A percentile compares a stretch with the other conserved stretches of the same genome.
phyloP scores from a whole-genome alignment of 1,139 yeast species.

The Yamadazyma songkhlaensis region DNA sequence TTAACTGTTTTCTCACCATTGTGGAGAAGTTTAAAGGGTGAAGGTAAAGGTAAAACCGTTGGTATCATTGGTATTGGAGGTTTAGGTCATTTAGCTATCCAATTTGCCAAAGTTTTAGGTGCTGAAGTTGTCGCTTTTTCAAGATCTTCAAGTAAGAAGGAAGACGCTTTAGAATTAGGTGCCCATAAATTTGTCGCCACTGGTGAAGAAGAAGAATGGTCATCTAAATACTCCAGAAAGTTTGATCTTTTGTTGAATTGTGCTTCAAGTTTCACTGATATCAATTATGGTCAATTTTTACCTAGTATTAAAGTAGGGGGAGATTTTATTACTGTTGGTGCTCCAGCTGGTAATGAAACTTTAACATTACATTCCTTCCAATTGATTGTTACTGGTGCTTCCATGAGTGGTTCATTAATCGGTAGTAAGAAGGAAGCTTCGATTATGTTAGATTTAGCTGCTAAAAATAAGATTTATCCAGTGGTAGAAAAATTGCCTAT shows the following conservation, averaged over 20 bases:
- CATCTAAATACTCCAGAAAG: constrained; percentile 23
- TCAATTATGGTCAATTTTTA: constrained; percentile 30
- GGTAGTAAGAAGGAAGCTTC: constrained; percentile 38
- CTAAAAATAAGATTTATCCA: constrained; percentile 37
- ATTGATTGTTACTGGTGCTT: constrained; percentile 28
- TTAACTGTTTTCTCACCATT: constrained; percentile 61
- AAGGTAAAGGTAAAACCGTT: constrained; percentile 30
- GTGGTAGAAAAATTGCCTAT: constrained; percentile 44
- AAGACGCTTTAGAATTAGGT: constrained; percentile 35
- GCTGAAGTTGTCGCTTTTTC: constrained; percentile 42
- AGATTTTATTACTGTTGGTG: constrained; percentile 51
- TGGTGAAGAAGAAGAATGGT: constrained; percentile 36
- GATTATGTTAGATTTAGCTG: constrained; percentile 40
- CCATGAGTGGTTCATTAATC: constrained; percentile 32
- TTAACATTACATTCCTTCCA: constrained; percentile 23
- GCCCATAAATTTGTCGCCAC: constrained; percentile 41
- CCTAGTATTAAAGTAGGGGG: constrained; percentile 37
- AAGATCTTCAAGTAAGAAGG: constrained; percentile 33
- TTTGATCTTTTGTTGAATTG: constrained; percentile 51
- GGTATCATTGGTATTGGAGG: constrained; percentile 51
- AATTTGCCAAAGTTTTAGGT: constrained; percentile 41
- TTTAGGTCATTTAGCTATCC: constrained; percentile 43
- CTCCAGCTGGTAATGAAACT: constrained; percentile 36
- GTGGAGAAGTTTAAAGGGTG: constrained; percentile 26
- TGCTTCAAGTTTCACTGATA: constrained; percentile 40